A percentile compares a stretch with the other conserved stretches of the same genome.
Conservation (phyloP, 192 early-diverging fungal species). For the Gaertneriomyces sp. region DNA sequence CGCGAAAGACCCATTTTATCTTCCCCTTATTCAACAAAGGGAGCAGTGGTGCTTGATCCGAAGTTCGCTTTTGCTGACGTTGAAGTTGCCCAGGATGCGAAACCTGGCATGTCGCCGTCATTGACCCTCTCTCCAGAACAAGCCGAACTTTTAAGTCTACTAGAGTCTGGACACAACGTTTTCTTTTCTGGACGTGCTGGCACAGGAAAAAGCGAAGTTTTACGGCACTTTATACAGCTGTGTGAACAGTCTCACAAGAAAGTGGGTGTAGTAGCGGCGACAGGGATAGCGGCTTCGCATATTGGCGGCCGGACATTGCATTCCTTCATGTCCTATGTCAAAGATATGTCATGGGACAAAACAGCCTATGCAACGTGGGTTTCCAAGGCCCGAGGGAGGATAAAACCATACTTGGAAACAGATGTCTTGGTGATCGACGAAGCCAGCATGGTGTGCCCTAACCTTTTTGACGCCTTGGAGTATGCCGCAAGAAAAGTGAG, state of each 20-base stretch:
- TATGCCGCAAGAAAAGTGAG: neutral
- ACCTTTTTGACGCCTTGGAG: conserved; percentile 10
- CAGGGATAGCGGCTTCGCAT: conserved; percentile 46
- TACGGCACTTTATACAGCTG: conserved; percentile 30
- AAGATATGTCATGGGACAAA: neutral
- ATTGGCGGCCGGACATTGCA: conserved; percentile 37
- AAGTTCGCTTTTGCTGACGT: too few relatives aligned
- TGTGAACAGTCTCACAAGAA: conserved; percentile 4
- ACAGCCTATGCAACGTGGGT: neutral
- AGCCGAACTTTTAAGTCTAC: too few relatives aligned
- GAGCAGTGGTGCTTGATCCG: too few relatives aligned
- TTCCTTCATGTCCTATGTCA: conserved; percentile 26
- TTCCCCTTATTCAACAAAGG: too few relatives aligned
- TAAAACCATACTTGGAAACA: conserved; percentile 22
- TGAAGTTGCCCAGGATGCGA: too few relatives aligned
- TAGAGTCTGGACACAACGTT: neutral
- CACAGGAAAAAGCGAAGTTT: conserved; percentile 44
- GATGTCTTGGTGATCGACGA: conserved; percentile 46
- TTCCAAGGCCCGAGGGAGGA: neutral
- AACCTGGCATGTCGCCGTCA: too few relatives aligned
- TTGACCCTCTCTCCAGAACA: too few relatives aligned
- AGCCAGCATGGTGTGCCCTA: conserved; percentile 43
- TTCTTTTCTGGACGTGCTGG: conserved; percentile 41
- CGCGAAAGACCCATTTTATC: too few relatives aligned
- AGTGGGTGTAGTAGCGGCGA: conserved; percentile 43